A percentile compares a stretch with the other conserved stretches of the same genome.
phyloP scores from a whole-genome alignment of 2,329 filamentous ascomycete species.

The Colletotrichum musicola region DNA sequence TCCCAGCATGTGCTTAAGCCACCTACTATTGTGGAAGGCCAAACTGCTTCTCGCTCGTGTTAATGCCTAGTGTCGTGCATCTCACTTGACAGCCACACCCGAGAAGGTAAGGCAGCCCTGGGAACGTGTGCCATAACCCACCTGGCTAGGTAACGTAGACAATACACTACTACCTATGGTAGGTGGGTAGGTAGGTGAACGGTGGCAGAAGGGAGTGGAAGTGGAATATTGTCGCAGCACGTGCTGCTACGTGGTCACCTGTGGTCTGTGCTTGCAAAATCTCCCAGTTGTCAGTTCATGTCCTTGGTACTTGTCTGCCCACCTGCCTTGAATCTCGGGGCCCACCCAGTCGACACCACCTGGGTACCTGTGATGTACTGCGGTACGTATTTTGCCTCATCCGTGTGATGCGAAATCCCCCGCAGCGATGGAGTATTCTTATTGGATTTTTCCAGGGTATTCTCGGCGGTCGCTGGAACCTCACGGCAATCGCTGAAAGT shows the following conservation, averaged over 20 bases:
- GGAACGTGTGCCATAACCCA: no score
- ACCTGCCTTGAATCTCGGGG: background rate
- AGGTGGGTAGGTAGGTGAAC: background rate
- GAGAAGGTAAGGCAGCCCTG: background rate
- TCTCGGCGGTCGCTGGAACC: constrained; percentile 7
- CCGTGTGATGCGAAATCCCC: no score
- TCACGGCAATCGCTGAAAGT: background rate
- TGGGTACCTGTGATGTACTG: background rate
- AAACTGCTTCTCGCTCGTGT: no score
- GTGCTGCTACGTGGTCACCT: background rate
- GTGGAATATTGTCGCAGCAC: constrained; percentile 3
- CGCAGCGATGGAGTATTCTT: no score
- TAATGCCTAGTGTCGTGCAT: background rate
- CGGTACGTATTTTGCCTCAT: no score
- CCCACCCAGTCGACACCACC: background rate
- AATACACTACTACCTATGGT: no score
- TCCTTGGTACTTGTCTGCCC: no score
- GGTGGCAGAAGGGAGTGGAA: background rate
- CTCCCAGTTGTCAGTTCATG: no score
- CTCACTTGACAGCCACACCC: constrained; percentile 18
- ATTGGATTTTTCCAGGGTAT: constrained; percentile 11
- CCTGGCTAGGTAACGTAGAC: background rate
- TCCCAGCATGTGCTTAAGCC: constrained; percentile 9
- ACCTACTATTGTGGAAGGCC: no score
- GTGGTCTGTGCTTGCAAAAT: no score